Percentiles rank a stretch among this genome's conserved stretches.
phyloP scores from a whole-genome alignment of 768 basidiomycete genomes.

The Albatrellus ellisii region DNA sequence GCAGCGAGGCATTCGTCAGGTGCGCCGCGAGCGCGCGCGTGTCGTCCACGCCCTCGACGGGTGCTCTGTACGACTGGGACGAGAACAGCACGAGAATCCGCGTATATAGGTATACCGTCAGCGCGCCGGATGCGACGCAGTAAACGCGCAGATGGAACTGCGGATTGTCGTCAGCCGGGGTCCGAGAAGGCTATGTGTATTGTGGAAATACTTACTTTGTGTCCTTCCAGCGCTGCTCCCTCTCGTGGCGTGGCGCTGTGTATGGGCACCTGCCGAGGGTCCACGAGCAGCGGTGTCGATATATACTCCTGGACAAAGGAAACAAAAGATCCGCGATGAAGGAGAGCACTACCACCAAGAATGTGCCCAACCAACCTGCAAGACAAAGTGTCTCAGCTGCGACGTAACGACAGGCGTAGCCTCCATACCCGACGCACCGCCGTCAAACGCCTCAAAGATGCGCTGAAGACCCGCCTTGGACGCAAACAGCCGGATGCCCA shows the following conservation, averaged over 20 bases:
- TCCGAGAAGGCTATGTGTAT: slow-evolving; percentile 1
- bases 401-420: slow-evolving; percentile 60
- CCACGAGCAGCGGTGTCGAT: slow-evolving; percentile 60
- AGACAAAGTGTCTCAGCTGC: slow-evolving; percentile 89
- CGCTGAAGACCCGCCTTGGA: slow-evolving; percentile 53
- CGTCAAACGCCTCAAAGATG: slow-evolving; percentile 79
- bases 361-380: slow-evolving; percentile 49
- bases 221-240: slow-evolving; percentile 25
- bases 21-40: slow-evolving; percentile 43
- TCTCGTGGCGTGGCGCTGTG: slow-evolving; percentile 15
- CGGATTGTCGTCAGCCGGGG: neutral
- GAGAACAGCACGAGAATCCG: slow-evolving; percentile 86
- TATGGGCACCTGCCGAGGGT: slow-evolving; percentile 37
- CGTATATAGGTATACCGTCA: slow-evolving; percentile 70
- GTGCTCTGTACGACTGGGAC: slow-evolving; percentile 47
- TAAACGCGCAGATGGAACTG: slow-evolving; percentile 95
- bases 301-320: slow-evolving; percentile 65
- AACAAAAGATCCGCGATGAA: slow-evolving; percentile 3
- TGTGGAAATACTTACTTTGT: slow-evolving; percentile 36
- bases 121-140: slow-evolving; percentile 62
- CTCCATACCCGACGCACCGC: slow-evolving; percentile 23
- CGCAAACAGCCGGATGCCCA: slow-evolving; percentile 87
- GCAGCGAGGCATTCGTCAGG: slow-evolving; percentile 88
- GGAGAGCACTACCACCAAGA: neutral
- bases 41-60: slow-evolving; percentile 21